A percentile compares a stretch with the other conserved stretches of the same genome.
Evolutionary conservation across 495 filamentous ascomycete genomes (phyloP).

Genomic region (Aspergillus egyptiacus): DNA sequence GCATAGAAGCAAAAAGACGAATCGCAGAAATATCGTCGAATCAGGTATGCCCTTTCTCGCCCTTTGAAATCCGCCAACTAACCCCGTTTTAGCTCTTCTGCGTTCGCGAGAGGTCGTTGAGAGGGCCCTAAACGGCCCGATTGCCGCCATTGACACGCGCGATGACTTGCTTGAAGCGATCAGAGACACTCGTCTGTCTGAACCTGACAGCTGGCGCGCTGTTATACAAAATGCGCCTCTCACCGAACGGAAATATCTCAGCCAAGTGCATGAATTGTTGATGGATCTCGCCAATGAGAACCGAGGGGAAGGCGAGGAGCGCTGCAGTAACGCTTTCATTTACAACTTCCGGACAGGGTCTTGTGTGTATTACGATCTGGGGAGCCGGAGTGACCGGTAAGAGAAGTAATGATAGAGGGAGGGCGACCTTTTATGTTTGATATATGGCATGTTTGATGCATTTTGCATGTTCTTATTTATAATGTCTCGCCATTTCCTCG

Average conservation of each 20-base stretch:
- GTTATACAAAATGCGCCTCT: slow-evolving; percentile 73
- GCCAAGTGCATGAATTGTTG: slow-evolving; percentile 77
- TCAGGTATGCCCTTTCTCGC: slow-evolving; percentile 42
- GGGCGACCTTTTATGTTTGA: slow-evolving; percentile 3
- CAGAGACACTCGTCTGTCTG: slow-evolving; percentile 64
- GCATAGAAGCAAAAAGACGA: slow-evolving; percentile 84
- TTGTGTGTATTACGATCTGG: slow-evolving; percentile 71
- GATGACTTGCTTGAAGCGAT: slow-evolving; percentile 83
- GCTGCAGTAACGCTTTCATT: slow-evolving; percentile 63
- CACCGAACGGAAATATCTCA: slow-evolving; percentile 78
- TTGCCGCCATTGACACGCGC: slow-evolving; percentile 81
- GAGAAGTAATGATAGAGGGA: neutral
- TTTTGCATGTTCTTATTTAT: slow-evolving; percentile 9
- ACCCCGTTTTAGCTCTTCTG: slow-evolving; percentile 45
- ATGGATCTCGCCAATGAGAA: slow-evolving; percentile 51
- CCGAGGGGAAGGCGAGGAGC: slow-evolving; percentile 39
- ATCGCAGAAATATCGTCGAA: slow-evolving; percentile 77
- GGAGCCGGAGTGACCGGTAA: slow-evolving; percentile 28
- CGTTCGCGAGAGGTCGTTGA: slow-evolving; percentile 58
- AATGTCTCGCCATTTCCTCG: neutral
- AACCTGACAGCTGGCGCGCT: slow-evolving; percentile 79
- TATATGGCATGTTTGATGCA: slow-evolving; percentile 13
- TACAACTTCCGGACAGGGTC: slow-evolving; percentile 74
- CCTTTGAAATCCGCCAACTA: slow-evolving; percentile 6
- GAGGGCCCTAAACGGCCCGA: slow-evolving; percentile 64